Evolutionary conservation across 768 basidiomycete genomes (phyloP).

Genomic region (Pisolithus tinctorius): DNA sequence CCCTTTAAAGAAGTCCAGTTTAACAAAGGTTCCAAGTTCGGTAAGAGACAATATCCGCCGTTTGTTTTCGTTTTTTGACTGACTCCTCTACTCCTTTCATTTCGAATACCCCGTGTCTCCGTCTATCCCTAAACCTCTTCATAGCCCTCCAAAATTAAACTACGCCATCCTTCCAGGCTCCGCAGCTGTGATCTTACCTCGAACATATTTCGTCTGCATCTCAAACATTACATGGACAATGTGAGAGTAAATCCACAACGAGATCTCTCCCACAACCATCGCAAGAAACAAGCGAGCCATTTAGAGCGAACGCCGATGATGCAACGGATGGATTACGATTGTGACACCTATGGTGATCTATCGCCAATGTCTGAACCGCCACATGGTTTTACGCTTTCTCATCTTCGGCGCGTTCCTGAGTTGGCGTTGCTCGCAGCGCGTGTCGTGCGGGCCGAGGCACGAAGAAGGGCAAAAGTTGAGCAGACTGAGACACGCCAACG

Average conservation of each 20-base stretch:
- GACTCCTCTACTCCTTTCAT: background rate
- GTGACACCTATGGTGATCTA: background rate
- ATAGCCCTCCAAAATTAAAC: conserved; percentile 30
- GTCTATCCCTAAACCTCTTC: background rate
- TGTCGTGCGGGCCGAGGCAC: conserved; percentile 56
- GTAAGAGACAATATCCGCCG: background rate
- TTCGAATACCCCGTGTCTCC: background rate
- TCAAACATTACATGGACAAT: conserved; percentile 76
- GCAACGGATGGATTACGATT: conserved; percentile 8
- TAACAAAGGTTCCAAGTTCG: background rate
- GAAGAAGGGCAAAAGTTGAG: conserved; percentile 45
- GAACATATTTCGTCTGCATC: conserved; percentile 66
- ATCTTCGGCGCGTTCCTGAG: conserved; percentile 73
- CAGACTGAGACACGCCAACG: conserved; percentile 21
- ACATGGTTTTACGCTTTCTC: conserved; percentile 62
- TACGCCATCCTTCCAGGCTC: conserved; percentile 70
- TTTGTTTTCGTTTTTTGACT: background rate
- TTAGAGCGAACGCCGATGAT: conserved; percentile 29
- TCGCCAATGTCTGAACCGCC: background rate
- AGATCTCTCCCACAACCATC: background rate
- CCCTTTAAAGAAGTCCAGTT: conserved; percentile 11
- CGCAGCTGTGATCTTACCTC: conserved; percentile 60
- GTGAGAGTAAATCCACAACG: conserved; percentile 12
- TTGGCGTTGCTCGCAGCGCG: conserved; percentile 56
- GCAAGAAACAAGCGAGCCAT: background rate